Evolutionary conservation across 768 basidiomycete species (phyloP), one percentile per base, ranked within the genome.

Genomic region (Mycena leptocephala): DNA sequence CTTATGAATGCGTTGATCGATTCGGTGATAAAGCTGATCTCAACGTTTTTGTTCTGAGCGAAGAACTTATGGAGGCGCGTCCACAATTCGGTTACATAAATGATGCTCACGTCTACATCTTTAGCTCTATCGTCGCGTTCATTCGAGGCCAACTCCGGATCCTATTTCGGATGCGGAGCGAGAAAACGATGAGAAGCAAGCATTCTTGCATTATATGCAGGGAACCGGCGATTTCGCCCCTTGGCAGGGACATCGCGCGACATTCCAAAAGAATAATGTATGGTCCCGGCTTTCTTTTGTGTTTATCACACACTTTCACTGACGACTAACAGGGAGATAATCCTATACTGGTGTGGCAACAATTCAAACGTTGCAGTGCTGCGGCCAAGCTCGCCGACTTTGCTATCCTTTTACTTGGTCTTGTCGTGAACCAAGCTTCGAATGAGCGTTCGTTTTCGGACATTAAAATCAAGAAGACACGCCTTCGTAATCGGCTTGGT

Each of bases 381-480:
- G 48, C 70, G 18, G 16, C 9, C 20, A 72, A 81, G 41, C 81
- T 83, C 4, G 78, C 83, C 1, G 63, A 79, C 39, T 81, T 83
- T 28, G 76, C 82, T 2, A 72, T 79, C 6, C 39, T 79, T 8
- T 37, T 83, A 7, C 79, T 83, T 5, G 61, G 79, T 3, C 78
- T 83, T n/a, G 74, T 76, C 9, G 78, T 82, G 0, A 84, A 83
- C 58, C 79, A 81, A 33, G 83, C 80, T 14, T 72, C 78, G 8
- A 55, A 75, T 5, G 82, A 83, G 48, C 78, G 75, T 16, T 71
- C 41, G 30, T 84, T 84, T 69, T 84, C 81, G 0, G 79, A 82
- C 48, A 74, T 83, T 2, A 82, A 82, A 43, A 84, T 83, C 46
- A 82, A 82, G 39, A 80, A 82, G 74, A 80, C 81, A 16, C 75